phyloP scores from a whole-genome alignment of 179 eudicot genomes.

The Amaranthus tricolor region DNA sequence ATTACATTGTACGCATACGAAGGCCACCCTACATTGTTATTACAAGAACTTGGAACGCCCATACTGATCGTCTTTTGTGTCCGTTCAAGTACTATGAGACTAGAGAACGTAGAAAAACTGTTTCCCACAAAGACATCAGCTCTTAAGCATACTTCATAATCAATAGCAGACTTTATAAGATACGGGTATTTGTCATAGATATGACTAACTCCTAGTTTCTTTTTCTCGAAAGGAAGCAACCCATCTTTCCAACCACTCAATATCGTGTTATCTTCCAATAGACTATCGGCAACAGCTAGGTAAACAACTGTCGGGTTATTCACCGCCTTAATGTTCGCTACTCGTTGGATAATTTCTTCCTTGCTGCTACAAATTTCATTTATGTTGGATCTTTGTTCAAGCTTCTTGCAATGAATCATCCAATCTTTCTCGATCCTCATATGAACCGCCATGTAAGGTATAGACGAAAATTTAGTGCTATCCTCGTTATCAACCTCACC shows the following conservation, averaged over 20 bases:
- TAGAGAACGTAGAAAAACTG: constrained; percentile 90
- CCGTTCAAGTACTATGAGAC: constrained; percentile 77
- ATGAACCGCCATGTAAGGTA: constrained; percentile 83
- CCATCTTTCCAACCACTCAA: constrained; percentile 69
- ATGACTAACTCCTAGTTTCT: constrained; percentile 56
- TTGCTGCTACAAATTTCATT: constrained; percentile 81
- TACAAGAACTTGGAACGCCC: constrained; percentile 49
- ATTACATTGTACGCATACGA: constrained; percentile 86
- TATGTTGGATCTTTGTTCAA: constrained; percentile 60
- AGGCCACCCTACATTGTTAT: constrained; percentile 54
- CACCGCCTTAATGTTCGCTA: constrained; percentile 55
- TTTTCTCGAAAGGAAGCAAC: constrained; percentile 76
- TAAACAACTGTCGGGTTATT: constrained; percentile 59
- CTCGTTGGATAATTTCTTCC: constrained; percentile 74
- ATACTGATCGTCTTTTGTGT: constrained; percentile 52
- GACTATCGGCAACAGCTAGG: constrained; percentile 82
- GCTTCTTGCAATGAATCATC: constrained; percentile 94
- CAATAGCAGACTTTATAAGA: constrained; percentile 86
- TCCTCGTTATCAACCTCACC: constrained; percentile 17
- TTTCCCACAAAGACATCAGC: constrained; percentile 88
- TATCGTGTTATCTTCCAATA: constrained; percentile 69
- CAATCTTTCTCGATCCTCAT: constrained; percentile 95
- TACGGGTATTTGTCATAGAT: constrained; percentile 72
- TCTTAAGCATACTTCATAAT: constrained; percentile 85
- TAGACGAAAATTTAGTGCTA: constrained; percentile 6